phyloP scores from a whole-genome alignment of 2,329 filamentous ascomycete species.

The Pseudogymnoascus sp. region DNA sequence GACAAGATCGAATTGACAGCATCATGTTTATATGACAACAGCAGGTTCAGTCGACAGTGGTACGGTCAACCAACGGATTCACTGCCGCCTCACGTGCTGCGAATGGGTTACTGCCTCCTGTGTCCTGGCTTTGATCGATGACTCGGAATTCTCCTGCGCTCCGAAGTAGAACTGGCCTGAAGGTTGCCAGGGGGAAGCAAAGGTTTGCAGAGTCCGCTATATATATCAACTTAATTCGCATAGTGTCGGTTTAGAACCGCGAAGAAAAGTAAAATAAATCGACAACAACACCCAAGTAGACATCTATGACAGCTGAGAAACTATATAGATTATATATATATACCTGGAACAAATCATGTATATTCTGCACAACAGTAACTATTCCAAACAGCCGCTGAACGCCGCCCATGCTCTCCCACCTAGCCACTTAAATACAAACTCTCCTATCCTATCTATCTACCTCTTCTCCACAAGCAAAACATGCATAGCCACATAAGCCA shows the following conservation, averaged over 20 bases:
- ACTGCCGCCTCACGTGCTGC: background rate
- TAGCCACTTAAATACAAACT: conserved; percentile 9
- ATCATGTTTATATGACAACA: background rate
- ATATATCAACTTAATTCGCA: background rate
- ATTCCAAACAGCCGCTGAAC: conserved; percentile 1
- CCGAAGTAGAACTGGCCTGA: too few species aligned
- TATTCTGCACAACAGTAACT: background rate
- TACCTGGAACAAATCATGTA: background rate
- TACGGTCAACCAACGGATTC: background rate
- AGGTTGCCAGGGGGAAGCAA: background rate
- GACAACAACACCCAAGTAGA: background rate
- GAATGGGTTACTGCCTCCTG: background rate
- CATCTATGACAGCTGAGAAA: background rate
- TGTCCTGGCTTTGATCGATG: background rate
- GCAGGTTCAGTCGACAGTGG: background rate
- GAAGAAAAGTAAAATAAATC: background rate
- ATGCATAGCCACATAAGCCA: conserved; percentile 92
- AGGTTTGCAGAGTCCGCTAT: background rate
- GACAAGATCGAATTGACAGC: background rate
- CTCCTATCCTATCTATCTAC: conserved; percentile 33
- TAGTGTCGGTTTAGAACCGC: background rate
- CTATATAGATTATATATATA: background rate
- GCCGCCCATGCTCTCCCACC: background rate
- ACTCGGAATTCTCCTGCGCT: too few species aligned
- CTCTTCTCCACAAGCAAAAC: conserved; percentile 84